phyloP scores from a whole-genome alignment of 2,329 filamentous ascomycete genomes.

The Colletotrichum higginsianum region DNA sequence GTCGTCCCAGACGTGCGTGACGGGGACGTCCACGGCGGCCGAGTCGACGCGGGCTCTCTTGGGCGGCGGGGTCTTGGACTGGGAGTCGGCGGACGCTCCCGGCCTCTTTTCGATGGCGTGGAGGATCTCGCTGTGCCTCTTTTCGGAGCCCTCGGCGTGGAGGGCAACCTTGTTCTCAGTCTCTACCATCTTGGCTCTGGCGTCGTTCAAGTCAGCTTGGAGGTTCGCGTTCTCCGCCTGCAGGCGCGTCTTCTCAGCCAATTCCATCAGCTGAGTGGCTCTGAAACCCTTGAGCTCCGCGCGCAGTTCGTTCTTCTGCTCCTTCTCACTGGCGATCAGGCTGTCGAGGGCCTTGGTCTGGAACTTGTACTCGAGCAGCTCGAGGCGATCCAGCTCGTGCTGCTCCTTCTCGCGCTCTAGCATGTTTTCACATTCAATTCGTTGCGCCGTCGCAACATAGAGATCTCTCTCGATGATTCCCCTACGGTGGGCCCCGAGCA shows the following conservation, averaged over 20 bases:
- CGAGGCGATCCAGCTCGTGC: neutral
- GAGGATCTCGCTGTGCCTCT: neutral
- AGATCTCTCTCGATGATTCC: neutral
- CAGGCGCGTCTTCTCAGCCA: neutral
- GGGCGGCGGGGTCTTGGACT: neutral
- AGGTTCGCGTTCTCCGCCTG: neutral
- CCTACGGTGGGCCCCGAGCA: neutral
- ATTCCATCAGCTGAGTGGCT: neutral
- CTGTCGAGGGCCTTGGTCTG: neutral
- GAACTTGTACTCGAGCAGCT: neutral
- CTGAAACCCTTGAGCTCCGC: neutral
- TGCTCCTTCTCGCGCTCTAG: neutral
- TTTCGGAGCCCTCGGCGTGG: neutral
- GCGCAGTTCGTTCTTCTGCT: neutral
- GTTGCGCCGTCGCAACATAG: neutral
- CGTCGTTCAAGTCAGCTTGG: neutral
- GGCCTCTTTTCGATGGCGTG: neutral
- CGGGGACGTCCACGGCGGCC: neutral
- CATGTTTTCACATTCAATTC: neutral
- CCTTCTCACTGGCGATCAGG: neutral
- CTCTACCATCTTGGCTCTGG: neutral
- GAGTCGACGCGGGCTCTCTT: neutral
- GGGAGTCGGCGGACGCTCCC: neutral
- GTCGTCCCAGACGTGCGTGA: neutral
- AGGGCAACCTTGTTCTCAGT: neutral